Percentiles rank a stretch among this genome's conserved stretches.
Conservation (phyloP, 345 rosid species). For the Lepidium africanum region DNA sequence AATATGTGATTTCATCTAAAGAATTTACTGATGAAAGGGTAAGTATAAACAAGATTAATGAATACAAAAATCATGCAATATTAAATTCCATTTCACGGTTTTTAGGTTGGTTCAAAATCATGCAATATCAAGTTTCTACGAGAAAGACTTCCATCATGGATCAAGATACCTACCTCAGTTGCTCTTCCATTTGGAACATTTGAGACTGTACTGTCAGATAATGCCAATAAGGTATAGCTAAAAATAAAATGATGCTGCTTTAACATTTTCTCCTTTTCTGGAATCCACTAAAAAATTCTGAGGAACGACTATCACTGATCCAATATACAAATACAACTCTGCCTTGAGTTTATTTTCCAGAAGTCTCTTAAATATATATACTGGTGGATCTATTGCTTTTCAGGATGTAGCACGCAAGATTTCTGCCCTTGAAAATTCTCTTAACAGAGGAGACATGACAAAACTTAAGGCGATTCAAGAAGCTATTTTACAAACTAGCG, state of each 20-base stretch:
- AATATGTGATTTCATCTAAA: conserved; percentile 76
- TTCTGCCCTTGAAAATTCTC: conserved; percentile 22
- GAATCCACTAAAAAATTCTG: background rate
- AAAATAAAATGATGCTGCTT: conserved; percentile 16
- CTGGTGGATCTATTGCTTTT: conserved; percentile 4
- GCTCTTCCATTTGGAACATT: conserved; percentile 91
- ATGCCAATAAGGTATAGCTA: conserved; percentile 50
- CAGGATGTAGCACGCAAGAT: conserved; percentile 44
- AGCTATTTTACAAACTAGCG: conserved; percentile 36
- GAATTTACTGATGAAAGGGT: conserved; percentile 79
- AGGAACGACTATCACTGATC: background rate
- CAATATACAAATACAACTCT: background rate
- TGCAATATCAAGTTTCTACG: conserved; percentile 72
- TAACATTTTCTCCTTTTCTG: background rate
- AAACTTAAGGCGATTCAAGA: conserved; percentile 45
- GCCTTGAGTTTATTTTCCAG: background rate
- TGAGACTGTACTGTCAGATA: conserved; percentile 69
- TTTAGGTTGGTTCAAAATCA: conserved; percentile 95
- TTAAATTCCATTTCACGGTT: too few species aligned
- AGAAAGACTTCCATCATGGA: conserved; percentile 83
- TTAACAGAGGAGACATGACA: conserved; percentile 39
- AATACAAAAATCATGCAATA: background rate
- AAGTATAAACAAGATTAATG: conserved; percentile 11
- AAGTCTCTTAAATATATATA: background rate
- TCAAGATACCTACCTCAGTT: conserved; percentile 87